Conservation (phyloP, 2,329 filamentous ascomycete genomes). For the Karstenula rhodostoma region DNA sequence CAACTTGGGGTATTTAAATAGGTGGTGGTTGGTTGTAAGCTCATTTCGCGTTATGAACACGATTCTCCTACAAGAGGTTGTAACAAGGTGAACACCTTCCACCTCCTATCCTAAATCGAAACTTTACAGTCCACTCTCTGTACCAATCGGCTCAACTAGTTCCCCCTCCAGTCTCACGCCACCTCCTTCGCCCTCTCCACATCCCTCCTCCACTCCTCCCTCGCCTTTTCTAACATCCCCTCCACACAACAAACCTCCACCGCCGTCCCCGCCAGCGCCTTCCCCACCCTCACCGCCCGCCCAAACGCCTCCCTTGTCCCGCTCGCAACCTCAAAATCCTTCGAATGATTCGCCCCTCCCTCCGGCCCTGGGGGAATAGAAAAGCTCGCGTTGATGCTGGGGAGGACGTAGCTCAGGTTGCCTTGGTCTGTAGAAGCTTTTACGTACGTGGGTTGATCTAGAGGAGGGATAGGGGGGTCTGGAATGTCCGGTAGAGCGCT, state of each 20-base stretch:
- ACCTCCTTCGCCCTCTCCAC: constrained; percentile 13
- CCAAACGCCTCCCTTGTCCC: constrained; percentile 40
- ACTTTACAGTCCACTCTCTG: too few relatives aligned
- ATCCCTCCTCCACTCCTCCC: constrained; percentile 23
- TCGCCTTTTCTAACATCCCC: constrained; percentile 20
- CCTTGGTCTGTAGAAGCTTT: constrained; percentile 68
- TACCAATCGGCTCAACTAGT: too few relatives aligned
- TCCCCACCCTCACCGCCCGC: constrained; percentile 44
- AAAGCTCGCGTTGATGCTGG: constrained; percentile 63
- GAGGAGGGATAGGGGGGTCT: constrained; percentile 23
- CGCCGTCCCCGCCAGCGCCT: constrained; percentile 49
- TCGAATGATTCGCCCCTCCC: constrained; percentile 50
- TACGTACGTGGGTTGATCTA: constrained; percentile 29
- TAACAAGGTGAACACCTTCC: too few relatives aligned
- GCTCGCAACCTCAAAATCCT: constrained; percentile 39
- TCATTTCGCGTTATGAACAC: too few relatives aligned
- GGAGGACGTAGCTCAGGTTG: constrained; percentile 65
- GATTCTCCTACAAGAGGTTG: too few relatives aligned
- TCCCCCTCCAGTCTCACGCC: not conserved
- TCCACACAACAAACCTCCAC: constrained; percentile 42
- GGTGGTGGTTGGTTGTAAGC: too few relatives aligned
- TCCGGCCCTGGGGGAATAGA: constrained; percentile 50
- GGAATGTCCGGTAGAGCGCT: constrained; percentile 27
- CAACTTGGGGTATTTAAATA: too few relatives aligned
- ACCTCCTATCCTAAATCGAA: not conserved